Evolutionary conservation across 805 yeast genomes (phyloP), one percentile per base, ranked within the genome.

Genomic region (Babjeviella inositovora): DNA sequence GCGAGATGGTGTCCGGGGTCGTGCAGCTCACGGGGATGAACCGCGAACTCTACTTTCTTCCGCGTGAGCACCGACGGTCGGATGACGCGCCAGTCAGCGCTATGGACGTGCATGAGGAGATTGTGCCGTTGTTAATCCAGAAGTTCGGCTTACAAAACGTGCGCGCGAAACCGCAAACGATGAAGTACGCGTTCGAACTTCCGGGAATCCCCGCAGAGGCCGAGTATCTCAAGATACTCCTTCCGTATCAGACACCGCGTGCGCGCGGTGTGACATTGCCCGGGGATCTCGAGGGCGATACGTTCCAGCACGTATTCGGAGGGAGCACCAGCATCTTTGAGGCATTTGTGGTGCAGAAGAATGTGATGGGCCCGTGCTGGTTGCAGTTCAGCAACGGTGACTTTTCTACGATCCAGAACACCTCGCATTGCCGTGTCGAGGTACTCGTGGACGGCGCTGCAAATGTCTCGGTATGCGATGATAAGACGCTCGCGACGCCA

Each of bases 321-420:
- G 58, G 80, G 3, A 66, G 58, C 28, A 46, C 90, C 3, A 61
- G 62, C 26, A 54, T 80, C 13, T 84, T 90, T 43, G 98, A 90
- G 52, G 61, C 80, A 8, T 82, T 90, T 46, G 90, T 82, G 7
- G 37, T 85, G 13, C 81, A 74, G 43, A 61, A 79, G 35, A 72
- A 75, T 34, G 61, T 90, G 21, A 85, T 82, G 95, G 98, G 98
- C 7, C 98, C 98, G 3, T 84, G 97, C 44, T 90, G 98, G 98
- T 53, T 90, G 24, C 76, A 76, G 23, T 57, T 90, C 24, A 54
- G 60, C 20, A 60, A 65, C 23, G 75, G 73, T 23, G 70, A 73
- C 30, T 75, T 77, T 34, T 41, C 45, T 13, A 44, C 66, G 1
- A 45, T 73, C 19, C 62, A 58, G 24, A 74, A 71, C 37, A 60